A percentile compares a stretch with the other conserved stretches of the same genome.
Conservation (phyloP, 257 asterid species). For the Nyctanthes arbortristis region DNA sequence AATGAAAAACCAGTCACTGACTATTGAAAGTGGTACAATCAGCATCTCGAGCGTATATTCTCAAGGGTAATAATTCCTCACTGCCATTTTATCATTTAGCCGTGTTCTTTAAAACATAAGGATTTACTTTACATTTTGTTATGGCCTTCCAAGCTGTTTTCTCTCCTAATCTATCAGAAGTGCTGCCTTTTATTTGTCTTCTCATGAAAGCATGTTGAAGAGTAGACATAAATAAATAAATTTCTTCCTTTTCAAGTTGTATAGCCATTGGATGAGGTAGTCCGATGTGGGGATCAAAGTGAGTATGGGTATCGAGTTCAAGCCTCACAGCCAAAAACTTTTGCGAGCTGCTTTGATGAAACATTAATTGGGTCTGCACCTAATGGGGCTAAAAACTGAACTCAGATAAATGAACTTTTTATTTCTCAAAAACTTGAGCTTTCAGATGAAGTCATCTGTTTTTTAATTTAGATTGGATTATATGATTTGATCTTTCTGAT, state of each 20-base stretch:
- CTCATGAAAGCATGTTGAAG: background rate
- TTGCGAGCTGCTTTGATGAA: background rate
- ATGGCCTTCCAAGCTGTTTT: background rate
- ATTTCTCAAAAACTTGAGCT: background rate
- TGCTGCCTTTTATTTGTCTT: background rate
- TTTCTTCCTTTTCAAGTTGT: too few species aligned
- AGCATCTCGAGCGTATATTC: conserved; percentile 82
- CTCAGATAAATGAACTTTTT: background rate
- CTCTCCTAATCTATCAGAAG: background rate
- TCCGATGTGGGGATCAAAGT: background rate
- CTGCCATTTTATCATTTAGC: background rate
- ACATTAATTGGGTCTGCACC: background rate
- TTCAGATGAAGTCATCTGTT: background rate
- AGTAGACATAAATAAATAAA: background rate
- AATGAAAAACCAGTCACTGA: conserved; percentile 51
- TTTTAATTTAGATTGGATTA: background rate
- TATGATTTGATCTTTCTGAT: background rate
- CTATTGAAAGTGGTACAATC: conserved; percentile 70
- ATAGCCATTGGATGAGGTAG: background rate
- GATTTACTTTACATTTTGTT: background rate
- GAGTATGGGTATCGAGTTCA: background rate
- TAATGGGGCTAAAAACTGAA: background rate
- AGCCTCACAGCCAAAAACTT: background rate
- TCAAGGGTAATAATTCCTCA: conserved; percentile 56
- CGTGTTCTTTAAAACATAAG: background rate